Percentiles rank a stretch among this genome's conserved stretches.
These are phyloP conservation scores for Erodium maritimum DNA, from an alignment of 345 rosid genomes.

Conservation along the genomic window DNA sequence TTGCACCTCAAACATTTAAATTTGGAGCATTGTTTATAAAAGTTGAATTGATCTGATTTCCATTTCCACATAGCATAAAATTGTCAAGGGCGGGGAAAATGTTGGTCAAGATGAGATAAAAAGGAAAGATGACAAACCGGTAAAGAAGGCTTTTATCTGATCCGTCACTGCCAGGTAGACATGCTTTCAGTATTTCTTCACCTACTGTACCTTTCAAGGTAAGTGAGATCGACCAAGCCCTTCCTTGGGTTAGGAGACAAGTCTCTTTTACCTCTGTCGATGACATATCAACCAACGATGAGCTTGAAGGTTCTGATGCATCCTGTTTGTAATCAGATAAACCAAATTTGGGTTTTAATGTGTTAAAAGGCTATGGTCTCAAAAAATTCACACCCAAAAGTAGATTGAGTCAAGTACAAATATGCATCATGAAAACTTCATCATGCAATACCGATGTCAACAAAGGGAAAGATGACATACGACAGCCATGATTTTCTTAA, in stretches of 20 bases:
- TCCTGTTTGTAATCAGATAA: constrained; percentile 33
- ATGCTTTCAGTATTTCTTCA: constrained; percentile 43
- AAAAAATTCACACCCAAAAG: neutral
- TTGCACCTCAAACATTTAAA: no score
- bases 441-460: neutral
- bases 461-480: neutral
- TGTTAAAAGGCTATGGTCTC: neutral
- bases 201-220: constrained; percentile 18
- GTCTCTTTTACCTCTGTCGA: constrained; percentile 15
- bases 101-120: constrained; percentile 2
- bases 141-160: constrained; percentile 46
- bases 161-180: constrained; percentile 22
- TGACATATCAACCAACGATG: constrained; percentile 16
- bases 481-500: neutral
- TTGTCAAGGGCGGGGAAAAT: neutral
- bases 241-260: constrained; percentile 26
- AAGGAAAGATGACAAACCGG: constrained; percentile 30
- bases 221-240: constrained; percentile 41
- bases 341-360: no score
- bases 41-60: no score
- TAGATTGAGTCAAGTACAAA: neutral
- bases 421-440: neutral
- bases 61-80: neutral
- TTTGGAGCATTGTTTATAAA: no score
- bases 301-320: constrained; percentile 18